Evolutionary conservation across 192 early-diverging fungal genomes (phyloP).

Genomic region (Bifiguratus adelaidae): DNA sequence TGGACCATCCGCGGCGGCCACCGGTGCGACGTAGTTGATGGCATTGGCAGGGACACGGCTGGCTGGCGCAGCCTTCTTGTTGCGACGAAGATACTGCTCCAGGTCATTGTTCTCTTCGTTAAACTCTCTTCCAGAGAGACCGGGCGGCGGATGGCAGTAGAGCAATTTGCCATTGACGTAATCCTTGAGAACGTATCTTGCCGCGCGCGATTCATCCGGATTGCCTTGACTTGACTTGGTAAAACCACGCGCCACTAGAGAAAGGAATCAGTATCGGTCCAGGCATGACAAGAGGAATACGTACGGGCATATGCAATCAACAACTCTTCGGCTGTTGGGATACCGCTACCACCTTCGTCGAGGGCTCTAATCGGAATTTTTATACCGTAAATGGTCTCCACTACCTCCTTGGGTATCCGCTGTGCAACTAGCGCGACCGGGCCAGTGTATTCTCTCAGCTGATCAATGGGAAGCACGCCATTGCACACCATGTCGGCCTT

Average conservation of each 20-base stretch:
- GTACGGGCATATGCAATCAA: constrained; percentile 77
- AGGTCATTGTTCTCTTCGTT: constrained; percentile 75
- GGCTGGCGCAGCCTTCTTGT: constrained; percentile 35
- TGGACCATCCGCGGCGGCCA: constrained; percentile 18
- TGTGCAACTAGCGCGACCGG: constrained; percentile 70
- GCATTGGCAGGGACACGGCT: constrained; percentile 46
- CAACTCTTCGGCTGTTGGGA: constrained; percentile 86
- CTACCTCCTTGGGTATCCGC: constrained; percentile 76
- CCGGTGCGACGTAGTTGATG: constrained; percentile 35
- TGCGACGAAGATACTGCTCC: constrained; percentile 35
- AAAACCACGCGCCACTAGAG: constrained; percentile 76
- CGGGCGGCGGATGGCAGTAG: constrained; percentile 74
- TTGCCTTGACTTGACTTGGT: constrained; percentile 89
- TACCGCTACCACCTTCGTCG: constrained; percentile 65
- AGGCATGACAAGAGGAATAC: constrained; percentile 1
- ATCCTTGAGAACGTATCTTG: constrained; percentile 95
- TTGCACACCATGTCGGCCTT: constrained; percentile 98
- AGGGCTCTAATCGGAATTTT: constrained; percentile 60
- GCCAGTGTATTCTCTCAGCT: constrained; percentile 89
- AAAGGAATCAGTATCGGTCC: not conserved
- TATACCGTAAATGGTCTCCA: constrained; percentile 93
- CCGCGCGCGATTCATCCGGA: constrained; percentile 95
- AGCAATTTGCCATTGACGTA: constrained; percentile 93
- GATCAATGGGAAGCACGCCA: constrained; percentile 97
- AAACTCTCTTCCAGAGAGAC: constrained; percentile 51